These are phyloP conservation scores for Aspergillus melleus DNA, from an alignment of 2,329 filamentous ascomycete genomes.

Conservation along the genomic window DNA sequence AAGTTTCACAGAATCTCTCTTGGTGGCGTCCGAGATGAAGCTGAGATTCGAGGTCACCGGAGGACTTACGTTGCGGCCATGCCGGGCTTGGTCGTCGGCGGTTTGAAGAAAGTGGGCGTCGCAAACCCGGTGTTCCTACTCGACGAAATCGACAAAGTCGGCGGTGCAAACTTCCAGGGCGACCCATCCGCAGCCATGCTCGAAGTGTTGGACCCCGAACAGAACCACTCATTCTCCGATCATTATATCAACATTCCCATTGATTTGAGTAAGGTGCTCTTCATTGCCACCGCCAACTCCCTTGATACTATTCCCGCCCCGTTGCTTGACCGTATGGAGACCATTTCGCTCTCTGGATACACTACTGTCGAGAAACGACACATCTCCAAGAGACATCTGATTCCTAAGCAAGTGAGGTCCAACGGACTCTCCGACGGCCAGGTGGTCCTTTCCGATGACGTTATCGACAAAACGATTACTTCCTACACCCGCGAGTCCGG, in stretches of 20 bases:
- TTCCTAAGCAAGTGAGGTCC: slow-evolving; percentile 90
- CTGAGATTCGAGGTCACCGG: slow-evolving; percentile 92
- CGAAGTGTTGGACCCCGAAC: slow-evolving; percentile 94
- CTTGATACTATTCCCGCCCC: slow-evolving; percentile 94
- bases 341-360: slow-evolving; percentile 88
- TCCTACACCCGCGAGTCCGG: slow-evolving; percentile 95
- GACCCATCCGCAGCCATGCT: slow-evolving; percentile 97
- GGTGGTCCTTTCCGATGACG: slow-evolving; percentile 74
- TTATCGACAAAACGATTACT: slow-evolving; percentile 93
- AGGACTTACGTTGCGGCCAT: slow-evolving; percentile 98
- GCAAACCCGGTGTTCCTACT: slow-evolving; percentile 93
- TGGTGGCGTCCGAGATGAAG: slow-evolving; percentile 92
- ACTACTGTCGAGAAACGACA: slow-evolving; percentile 96
- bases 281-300: slow-evolving; percentile 95
- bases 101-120: slow-evolving; percentile 91
- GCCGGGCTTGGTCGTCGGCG: slow-evolving; percentile 92
- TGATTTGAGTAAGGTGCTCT: slow-evolving; percentile 92
- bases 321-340: slow-evolving; percentile 95
- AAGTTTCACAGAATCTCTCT: slow-evolving; percentile 98
- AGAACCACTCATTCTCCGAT: slow-evolving; percentile 92
- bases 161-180: slow-evolving; percentile 85
- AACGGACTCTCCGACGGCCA: slow-evolving; percentile 81
- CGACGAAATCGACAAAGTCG: slow-evolving; percentile 97
- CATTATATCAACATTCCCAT: slow-evolving; percentile 96
- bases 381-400: slow-evolving; percentile 88